These are phyloP conservation scores for Bertia moriformis DNA, from an alignment of 2,329 filamentous ascomycete species.

Conservation along the genomic window DNA sequence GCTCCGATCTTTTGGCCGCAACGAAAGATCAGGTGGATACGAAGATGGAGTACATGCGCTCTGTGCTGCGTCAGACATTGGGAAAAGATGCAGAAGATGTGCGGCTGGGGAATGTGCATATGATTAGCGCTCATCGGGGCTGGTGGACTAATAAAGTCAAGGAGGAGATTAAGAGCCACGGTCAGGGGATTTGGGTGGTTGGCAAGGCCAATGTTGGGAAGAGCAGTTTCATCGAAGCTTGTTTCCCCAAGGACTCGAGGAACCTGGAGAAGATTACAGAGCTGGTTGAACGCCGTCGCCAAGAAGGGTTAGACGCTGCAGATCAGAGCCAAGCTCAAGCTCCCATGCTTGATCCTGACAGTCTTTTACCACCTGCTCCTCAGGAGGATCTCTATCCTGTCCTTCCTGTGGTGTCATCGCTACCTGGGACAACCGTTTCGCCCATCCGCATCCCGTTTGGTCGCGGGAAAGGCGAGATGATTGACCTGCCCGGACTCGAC, in stretches of 20 bases:
- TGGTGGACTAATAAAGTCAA: slow-evolving; percentile 63
- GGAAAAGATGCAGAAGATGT: slow-evolving; percentile 35
- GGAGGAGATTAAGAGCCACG: slow-evolving; percentile 49
- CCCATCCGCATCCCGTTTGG: slow-evolving; percentile 61
- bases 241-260: slow-evolving; percentile 44
- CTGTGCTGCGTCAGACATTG: slow-evolving; percentile 44
- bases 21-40: slow-evolving; percentile 51
- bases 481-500: slow-evolving; percentile 55
- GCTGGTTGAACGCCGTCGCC: background rate
- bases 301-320: slow-evolving; percentile 8
- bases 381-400: slow-evolving; percentile 43
- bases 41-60: slow-evolving; percentile 51
- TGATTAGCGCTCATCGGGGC: slow-evolving; percentile 52
- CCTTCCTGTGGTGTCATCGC: slow-evolving; percentile 52
- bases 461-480: slow-evolving; percentile 50
- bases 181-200: slow-evolving; percentile 59
- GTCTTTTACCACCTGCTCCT: slow-evolving; percentile 39
- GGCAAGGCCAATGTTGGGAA: slow-evolving; percentile 66
- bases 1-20: slow-evolving; percentile 53
- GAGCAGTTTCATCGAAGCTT: slow-evolving; percentile 52
- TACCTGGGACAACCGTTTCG: slow-evolving; percentile 60
- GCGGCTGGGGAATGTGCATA: slow-evolving; percentile 51
- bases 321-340: background rate
- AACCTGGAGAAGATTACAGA: slow-evolving; percentile 6
- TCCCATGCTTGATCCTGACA: slow-evolving; percentile 17